These are phyloP conservation scores for Trichosporon faecale DNA, from an alignment of 1,284 basidiomycete genomes.

Conservation along the genomic window DNA sequence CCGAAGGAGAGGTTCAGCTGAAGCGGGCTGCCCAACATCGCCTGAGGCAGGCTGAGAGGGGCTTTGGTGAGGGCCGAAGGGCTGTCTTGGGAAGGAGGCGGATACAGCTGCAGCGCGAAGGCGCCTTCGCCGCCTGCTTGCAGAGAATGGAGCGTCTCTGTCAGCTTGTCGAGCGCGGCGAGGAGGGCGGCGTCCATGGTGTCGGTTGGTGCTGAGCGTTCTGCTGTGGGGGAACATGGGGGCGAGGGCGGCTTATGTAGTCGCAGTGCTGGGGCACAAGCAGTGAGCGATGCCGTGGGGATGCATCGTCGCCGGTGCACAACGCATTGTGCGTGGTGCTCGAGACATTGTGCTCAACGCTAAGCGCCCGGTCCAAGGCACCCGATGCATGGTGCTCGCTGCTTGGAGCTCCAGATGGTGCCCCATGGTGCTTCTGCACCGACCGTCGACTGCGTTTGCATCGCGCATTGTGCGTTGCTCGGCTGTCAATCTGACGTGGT, in stretches of 20 bases:
- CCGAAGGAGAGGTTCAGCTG: not conserved
- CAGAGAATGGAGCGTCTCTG: not conserved
- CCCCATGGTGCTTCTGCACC: too few relatives aligned
- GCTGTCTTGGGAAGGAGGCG: too few relatives aligned
- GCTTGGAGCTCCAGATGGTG: not conserved
- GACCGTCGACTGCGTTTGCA: too few relatives aligned
- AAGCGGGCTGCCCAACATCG: not conserved
- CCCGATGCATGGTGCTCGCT: not conserved
- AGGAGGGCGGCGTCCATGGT: not conserved
- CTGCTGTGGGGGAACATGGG: not conserved
- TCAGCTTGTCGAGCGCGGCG: not conserved
- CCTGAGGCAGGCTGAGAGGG: too few relatives aligned
- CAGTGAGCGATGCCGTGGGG: not conserved
- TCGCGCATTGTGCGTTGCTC: not conserved
- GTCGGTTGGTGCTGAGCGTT: not conserved
- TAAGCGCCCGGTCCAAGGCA: not conserved
- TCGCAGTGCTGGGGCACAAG: too few relatives aligned
- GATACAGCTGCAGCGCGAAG: not conserved
- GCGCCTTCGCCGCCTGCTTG: not conserved
- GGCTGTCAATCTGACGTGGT: not conserved
- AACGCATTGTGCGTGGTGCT: not conserved
- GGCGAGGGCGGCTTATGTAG: not conserved
- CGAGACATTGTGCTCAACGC: not conserved
- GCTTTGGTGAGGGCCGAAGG: not conserved
- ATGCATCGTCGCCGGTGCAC: not conserved